A percentile compares a stretch with the other conserved stretches of the same genome.
These are phyloP conservation scores for Aspergillus ustus DNA, from an alignment of 2,329 filamentous ascomycete species.

Conservation along the genomic window DNA sequence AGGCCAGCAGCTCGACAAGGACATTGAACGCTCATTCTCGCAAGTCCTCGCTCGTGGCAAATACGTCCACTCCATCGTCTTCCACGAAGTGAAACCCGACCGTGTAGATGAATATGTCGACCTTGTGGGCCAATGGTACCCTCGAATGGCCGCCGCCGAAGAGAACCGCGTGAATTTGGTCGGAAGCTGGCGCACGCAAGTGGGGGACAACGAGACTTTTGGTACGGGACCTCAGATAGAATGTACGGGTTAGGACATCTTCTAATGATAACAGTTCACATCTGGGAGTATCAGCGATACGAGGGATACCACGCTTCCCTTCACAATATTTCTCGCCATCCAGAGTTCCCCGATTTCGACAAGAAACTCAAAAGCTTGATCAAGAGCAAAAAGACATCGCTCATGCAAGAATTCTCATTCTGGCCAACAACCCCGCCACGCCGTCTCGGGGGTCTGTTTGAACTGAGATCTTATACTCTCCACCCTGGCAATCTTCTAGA, in stretches of 20 bases:
- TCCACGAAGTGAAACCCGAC: slow-evolving; percentile 93
- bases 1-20: slow-evolving; percentile 88
- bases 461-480: slow-evolving; percentile 93
- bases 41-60: slow-evolving; percentile 94
- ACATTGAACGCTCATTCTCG: slow-evolving; percentile 95
- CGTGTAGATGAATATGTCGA: slow-evolving; percentile 94
- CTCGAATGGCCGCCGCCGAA: slow-evolving; percentile 78
- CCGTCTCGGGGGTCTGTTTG: slow-evolving; percentile 88
- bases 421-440: slow-evolving; percentile 95
- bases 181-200: slow-evolving; percentile 97
- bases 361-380: slow-evolving; percentile 84
- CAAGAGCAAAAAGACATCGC: slow-evolving; percentile 78
- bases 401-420: slow-evolving; percentile 99
- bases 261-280: slow-evolving; percentile 74
- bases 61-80: slow-evolving; percentile 97
- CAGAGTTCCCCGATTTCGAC: slow-evolving; percentile 84
- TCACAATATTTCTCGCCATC: slow-evolving; percentile 79
- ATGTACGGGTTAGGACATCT: slow-evolving; percentile 1
- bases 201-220: slow-evolving; percentile 96
- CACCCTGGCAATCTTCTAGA: slow-evolving; percentile 95
- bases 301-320: slow-evolving; percentile 92
- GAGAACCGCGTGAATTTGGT: slow-evolving; percentile 96
- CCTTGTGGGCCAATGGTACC: slow-evolving; percentile 89
- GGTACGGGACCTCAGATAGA: slow-evolving; percentile 55
- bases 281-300: slow-evolving; percentile 99